A percentile compares a stretch with the other conserved stretches of the same genome.
These are phyloP conservation scores for Globisporangium paroecandrum DNA, from an alignment of 352 stramenopile species.

Conservation along the genomic window DNA sequence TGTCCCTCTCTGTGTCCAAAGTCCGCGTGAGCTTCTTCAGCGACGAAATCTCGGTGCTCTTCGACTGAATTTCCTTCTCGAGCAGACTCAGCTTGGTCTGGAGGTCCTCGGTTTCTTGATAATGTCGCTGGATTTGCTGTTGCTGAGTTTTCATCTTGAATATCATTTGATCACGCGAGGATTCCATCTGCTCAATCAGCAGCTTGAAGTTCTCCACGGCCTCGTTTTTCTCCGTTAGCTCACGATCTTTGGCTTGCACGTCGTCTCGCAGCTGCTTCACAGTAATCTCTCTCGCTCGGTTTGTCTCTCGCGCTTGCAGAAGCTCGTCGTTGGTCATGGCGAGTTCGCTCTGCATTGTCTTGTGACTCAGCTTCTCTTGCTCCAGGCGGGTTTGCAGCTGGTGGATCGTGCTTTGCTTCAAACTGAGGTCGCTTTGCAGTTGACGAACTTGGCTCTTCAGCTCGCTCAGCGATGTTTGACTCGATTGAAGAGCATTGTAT, in stretches of 20 bases:
- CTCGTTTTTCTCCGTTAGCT: conserved; percentile 63
- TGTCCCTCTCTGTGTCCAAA: conserved; percentile 72
- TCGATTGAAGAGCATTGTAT: conserved; percentile 49
- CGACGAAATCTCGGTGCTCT: conserved; percentile 47
- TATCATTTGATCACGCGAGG: conserved; percentile 70
- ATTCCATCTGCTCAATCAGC: conserved; percentile 80
- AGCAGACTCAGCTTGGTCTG: conserved; percentile 42
- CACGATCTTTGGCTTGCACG: conserved; percentile 47
- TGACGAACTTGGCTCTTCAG: conserved; percentile 58
- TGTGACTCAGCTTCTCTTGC: conserved; percentile 56
- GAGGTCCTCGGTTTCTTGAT: conserved; percentile 52
- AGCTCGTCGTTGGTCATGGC: conserved; percentile 59
- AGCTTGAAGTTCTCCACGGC: conserved; percentile 66
- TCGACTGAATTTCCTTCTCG: conserved; percentile 39
- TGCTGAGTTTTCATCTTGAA: conserved; percentile 78
- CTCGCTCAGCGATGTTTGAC: conserved; percentile 49
- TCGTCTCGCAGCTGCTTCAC: conserved; percentile 60
- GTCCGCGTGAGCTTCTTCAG: conserved; percentile 68
- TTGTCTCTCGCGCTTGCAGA: conserved; percentile 48
- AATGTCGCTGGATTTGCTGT: conserved; percentile 54
- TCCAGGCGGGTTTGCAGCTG: conserved; percentile 65
- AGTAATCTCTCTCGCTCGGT: conserved; percentile 46
- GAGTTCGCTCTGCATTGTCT: conserved; percentile 54
- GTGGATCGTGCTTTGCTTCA: conserved; percentile 46
- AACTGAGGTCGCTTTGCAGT: conserved; percentile 56